A percentile compares a stretch with the other conserved stretches of the same genome.
These are phyloP conservation scores for Bidens hawaiensis DNA, from an alignment of 140 eudicot species.

Conservation along the genomic window DNA sequence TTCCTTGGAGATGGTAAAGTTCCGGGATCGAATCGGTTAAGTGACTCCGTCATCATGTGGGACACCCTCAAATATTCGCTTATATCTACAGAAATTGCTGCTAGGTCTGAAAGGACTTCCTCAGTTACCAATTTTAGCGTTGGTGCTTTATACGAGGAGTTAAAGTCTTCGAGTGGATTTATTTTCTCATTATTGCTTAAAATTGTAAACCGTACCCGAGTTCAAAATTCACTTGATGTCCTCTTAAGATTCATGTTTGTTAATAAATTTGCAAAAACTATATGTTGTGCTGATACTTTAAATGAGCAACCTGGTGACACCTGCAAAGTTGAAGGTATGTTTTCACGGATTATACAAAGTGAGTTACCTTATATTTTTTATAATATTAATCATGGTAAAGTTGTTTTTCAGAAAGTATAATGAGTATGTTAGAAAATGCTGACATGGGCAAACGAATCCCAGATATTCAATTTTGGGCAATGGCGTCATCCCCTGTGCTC, in stretches of 20 bases:
- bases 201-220: conserved; percentile 53
- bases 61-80: conserved; percentile 90
- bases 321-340: conserved; percentile 48
- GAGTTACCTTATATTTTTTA: not conserved
- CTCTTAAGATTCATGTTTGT: conserved; percentile 69
- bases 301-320: conserved; percentile 31
- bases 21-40: conserved; percentile 61
- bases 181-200: conserved; percentile 68
- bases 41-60: conserved; percentile 80
- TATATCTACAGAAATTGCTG: conserved; percentile 81
- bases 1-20: conserved; percentile 57
- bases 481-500: conserved; percentile 74
- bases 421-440: conserved; percentile 58
- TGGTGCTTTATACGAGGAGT: conserved; percentile 56
- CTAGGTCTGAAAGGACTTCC: conserved; percentile 58
- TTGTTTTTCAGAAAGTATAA: conserved; percentile 46
- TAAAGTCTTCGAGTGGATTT: conserved; percentile 75
- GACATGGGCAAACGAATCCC: conserved; percentile 56
- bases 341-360: not conserved
- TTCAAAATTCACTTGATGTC: conserved; percentile 42
- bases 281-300: conserved; percentile 46
- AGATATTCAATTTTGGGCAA: conserved; percentile 73
- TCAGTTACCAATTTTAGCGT: conserved; percentile 49
- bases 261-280: conserved; percentile 68
- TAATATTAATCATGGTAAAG: not conserved